Conservation (phyloP, 2,329 filamentous ascomycete genomes). For the Aspergillus uvarum region DNA sequence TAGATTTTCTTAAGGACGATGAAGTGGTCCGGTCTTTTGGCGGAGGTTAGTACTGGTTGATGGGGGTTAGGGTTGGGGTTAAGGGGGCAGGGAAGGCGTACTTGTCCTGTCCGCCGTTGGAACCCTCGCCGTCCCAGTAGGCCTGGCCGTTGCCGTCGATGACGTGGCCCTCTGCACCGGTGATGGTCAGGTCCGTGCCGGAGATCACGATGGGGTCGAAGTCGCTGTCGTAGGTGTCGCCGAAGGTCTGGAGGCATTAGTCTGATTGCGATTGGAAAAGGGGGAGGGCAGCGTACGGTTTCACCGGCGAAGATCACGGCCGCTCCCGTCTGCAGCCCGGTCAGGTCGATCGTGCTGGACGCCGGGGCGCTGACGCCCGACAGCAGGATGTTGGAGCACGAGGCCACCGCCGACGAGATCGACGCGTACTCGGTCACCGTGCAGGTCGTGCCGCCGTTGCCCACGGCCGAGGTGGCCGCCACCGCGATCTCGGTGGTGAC, state of each 20-base stretch:
- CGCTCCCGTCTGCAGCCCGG: conserved; percentile 41
- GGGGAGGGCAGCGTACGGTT: conserved; percentile 23
- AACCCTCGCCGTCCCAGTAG: conserved; percentile 50
- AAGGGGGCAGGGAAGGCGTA: neutral
- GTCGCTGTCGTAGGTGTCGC: conserved; percentile 38
- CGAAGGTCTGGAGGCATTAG: conserved; percentile 29
- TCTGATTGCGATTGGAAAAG: neutral
- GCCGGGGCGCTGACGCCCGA: conserved; percentile 42
- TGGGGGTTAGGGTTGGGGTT: neutral
- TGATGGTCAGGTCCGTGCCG: conserved; percentile 44
- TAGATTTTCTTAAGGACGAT: conserved; percentile 41
- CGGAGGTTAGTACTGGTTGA: neutral
- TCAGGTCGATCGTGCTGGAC: conserved; percentile 42
- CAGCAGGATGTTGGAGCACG: conserved; percentile 46
- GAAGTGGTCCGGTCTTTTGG: conserved; percentile 40
- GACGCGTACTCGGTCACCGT: conserved; percentile 30
- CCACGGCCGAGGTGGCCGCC: conserved; percentile 3
- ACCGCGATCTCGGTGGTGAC: neutral
- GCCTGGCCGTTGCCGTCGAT: conserved; percentile 42
- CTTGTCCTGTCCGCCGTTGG: conserved; percentile 44
- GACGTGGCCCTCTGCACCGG: conserved; percentile 34
- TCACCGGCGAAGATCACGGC: conserved; percentile 44
- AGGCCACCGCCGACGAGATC: conserved; percentile 38
- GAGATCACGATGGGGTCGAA: conserved; percentile 41
- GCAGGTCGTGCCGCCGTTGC: conserved; percentile 22